Conservation (phyloP, 1,284 basidiomycete genomes). For the Austropuccinia psidii region DNA sequence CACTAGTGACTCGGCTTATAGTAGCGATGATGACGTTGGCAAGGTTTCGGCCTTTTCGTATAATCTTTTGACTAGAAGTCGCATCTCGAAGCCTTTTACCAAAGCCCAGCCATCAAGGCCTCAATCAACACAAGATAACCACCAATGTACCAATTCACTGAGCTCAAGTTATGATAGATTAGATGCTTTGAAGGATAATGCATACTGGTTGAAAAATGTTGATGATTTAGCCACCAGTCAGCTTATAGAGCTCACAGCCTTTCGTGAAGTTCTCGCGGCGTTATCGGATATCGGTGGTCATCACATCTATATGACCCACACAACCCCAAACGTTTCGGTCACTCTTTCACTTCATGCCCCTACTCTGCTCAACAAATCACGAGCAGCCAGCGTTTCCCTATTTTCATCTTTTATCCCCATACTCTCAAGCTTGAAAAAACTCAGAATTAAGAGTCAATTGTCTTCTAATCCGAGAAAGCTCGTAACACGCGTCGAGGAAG, state of each 20-base stretch:
- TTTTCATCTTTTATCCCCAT: conserved; percentile 10
- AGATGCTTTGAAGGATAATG: neutral
- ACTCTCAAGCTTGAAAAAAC: neutral
- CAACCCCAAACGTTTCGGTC: neutral
- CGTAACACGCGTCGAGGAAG: conserved; percentile 4
- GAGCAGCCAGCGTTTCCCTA: neutral
- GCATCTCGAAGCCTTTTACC: neutral
- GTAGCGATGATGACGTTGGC: neutral
- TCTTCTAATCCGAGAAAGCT: neutral
- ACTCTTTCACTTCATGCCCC: neutral
- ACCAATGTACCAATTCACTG: neutral
- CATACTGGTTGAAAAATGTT: conserved; percentile 4
- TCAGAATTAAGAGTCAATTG: neutral
- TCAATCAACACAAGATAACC: neutral
- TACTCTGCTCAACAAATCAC: conserved; percentile 10
- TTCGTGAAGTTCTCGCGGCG: conserved; percentile 18
- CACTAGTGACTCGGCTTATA: conserved; percentile 1
- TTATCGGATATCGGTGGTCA: neutral
- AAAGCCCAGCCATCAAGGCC: neutral
- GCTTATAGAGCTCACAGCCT: conserved; percentile 17
- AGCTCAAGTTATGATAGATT: neutral
- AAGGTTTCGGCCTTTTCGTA: neutral
- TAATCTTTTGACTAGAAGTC: neutral
- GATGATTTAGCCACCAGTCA: neutral
- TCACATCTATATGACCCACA: neutral